Conservation (phyloP, 768 basidiomycete genomes). For the Rhodotorula taiwanensis region DNA sequence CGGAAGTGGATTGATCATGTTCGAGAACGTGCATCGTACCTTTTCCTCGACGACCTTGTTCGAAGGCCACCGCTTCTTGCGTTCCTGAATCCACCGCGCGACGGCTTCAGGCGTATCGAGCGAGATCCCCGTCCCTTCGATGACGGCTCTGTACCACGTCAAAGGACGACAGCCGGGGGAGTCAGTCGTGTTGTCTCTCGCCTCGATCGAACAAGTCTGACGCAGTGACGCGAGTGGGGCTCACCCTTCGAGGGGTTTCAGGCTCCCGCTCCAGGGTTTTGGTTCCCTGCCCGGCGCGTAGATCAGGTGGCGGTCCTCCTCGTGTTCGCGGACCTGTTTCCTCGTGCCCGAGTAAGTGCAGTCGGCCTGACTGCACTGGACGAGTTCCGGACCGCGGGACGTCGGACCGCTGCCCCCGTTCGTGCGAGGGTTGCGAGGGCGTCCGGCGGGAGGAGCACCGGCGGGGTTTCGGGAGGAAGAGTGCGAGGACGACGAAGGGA, state of each 20-base stretch:
- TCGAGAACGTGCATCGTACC: too few species aligned
- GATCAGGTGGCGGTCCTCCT: conserved; percentile 46
- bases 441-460: too few species aligned
- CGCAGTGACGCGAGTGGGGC: conserved; percentile 6
- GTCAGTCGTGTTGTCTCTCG: background rate
- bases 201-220: background rate
- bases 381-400: background rate
- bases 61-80: conserved; percentile 79
- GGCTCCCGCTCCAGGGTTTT: conserved; percentile 37
- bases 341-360: conserved; percentile 44
- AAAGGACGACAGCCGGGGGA: background rate
- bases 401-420: background rate
- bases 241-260: conserved; percentile 43
- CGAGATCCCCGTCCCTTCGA: conserved; percentile 61
- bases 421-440: background rate
- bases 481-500: too few species aligned
- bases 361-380: conserved; percentile 41
- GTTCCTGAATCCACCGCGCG: conserved; percentile 77
- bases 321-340: conserved; percentile 44
- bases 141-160: conserved; percentile 37
- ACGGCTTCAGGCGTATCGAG: conserved; percentile 77
- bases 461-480: too few species aligned
- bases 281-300: conserved; percentile 41
- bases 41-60: conserved; percentile 65
- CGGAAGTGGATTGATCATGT: too few species aligned